phyloP scores from a whole-genome alignment of 176 grass and related monocot species.

The Metroxylon sagu region DNA sequence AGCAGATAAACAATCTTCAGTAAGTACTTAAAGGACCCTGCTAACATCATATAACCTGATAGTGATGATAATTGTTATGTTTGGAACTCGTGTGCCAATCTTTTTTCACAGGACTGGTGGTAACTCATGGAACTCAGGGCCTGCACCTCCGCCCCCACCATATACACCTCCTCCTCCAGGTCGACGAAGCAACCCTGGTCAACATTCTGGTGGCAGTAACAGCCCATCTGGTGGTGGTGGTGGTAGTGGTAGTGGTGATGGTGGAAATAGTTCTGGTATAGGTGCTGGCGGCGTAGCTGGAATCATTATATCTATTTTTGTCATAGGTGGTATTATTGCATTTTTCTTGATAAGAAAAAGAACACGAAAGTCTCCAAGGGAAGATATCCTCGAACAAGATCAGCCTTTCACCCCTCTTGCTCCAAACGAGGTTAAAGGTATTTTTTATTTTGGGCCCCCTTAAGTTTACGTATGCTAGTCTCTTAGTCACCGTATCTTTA shows the following conservation, averaged over 20 bases:
- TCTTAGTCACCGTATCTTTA: too few species aligned
- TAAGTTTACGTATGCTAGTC: too few species aligned
- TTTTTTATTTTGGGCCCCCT: too few species aligned
- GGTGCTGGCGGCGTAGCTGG: slow-evolving; percentile 68
- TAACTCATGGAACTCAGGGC: slow-evolving; percentile 79
- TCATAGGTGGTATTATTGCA: slow-evolving; percentile 57
- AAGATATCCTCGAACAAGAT: slow-evolving; percentile 61
- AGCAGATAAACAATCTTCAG: slow-evolving; percentile 88
- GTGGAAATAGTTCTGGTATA: slow-evolving; percentile 56
- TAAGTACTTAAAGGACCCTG: slow-evolving; percentile 37
- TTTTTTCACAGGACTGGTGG: slow-evolving; percentile 58
- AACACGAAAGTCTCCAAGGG: slow-evolving; percentile 30
- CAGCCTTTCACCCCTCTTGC: slow-evolving; percentile 56
- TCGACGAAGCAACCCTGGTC: slow-evolving; percentile 43
- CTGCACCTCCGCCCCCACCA: slow-evolving; percentile 86
- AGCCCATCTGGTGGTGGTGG: slow-evolving; percentile 25
- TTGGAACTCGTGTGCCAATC: background rate
- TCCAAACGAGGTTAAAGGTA: slow-evolving; percentile 74
- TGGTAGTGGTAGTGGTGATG: background rate
- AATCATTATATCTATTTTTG: slow-evolving; percentile 73
- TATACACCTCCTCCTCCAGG: slow-evolving; percentile 71
- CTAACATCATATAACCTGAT: too few species aligned
- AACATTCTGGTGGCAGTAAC: slow-evolving; percentile 27
- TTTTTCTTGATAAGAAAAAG: slow-evolving; percentile 72
- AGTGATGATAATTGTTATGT: slow-evolving; percentile 7